Evolutionary conservation across 139 green algal genomes (phyloP), one percentile per base, ranked within the genome.

Genomic region (Chlorella sp.): DNA sequence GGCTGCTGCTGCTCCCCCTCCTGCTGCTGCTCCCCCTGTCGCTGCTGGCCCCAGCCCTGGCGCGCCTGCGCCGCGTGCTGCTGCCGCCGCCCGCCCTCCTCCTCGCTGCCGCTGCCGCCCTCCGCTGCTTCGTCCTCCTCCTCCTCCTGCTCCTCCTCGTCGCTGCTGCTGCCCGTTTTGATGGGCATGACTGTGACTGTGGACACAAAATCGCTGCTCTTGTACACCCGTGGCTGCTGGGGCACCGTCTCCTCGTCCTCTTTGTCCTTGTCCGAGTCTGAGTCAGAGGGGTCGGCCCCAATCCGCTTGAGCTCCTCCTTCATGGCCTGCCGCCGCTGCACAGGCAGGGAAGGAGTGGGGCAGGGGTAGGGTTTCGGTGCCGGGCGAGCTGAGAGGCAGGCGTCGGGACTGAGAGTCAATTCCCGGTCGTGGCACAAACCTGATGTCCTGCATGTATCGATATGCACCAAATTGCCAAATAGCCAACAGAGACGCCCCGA

Each of bases 311-410:
- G 74, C 56, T 90, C 46, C 32, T 93, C 69, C 80, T 92, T 93
- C 67, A 91, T 54, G 51, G 91, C 85, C 24, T 86, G 72, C n/a
- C 89, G 85, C 48, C 88, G 86, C 92, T 94, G 89, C 73, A 82
- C 43, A n/a, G 13, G 68, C 19, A 75, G 69, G 19, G 22, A 19
- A 20, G 22, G 30, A 19, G 11, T 1, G 17, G 34, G 22, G 26
- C 1, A 73, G 64, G 46, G 48, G 1, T 20, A 28, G 46, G 32
- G 14, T 9, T 34, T 34, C 68, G 8, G 65, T 8, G 40, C 8
- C 30, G 46, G 22, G n/a, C n/a, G n/a, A 19, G 5, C 3, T 30
- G 48, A 17, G 41, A 32, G 76, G 56, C 24, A 28, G 68, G 36
- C n/a, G 56, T 17, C 16, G 56, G n/a, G n/a, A n/a, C n/a, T n/a